Conservation (phyloP, 1,284 basidiomycete genomes). For the Puccinia triticina region DNA sequence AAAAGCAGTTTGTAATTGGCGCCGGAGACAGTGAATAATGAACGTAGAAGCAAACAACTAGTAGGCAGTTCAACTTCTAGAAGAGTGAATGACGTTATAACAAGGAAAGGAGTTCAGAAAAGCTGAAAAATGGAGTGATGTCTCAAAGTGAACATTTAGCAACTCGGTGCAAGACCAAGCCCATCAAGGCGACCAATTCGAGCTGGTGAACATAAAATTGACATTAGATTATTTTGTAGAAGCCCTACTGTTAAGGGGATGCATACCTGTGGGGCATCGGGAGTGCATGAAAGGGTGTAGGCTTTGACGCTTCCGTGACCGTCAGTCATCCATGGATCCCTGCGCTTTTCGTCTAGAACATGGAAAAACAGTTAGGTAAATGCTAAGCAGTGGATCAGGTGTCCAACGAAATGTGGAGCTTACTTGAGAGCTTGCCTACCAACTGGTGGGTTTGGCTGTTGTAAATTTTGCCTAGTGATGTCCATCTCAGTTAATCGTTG, state of each 20-base stretch:
- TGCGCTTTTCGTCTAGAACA: background rate
- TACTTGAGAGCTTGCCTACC: background rate
- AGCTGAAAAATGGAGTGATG: background rate
- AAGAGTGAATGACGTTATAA: too few relatives aligned
- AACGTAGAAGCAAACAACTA: too few relatives aligned
- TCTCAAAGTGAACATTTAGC: background rate
- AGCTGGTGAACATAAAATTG: background rate
- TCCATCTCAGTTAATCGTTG: background rate
- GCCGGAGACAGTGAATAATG: too few relatives aligned
- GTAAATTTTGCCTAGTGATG: background rate
- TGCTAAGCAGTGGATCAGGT: background rate
- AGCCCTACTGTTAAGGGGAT: background rate
- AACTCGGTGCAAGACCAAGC: background rate
- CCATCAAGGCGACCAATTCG: background rate
- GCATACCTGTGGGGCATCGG: background rate
- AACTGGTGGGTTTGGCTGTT: background rate
- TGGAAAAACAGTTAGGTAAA: background rate
- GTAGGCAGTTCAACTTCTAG: too few relatives aligned
- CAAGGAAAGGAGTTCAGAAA: too few relatives aligned
- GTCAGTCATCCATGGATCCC: background rate
- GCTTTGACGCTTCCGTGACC: background rate
- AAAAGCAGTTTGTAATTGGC: too few relatives aligned
- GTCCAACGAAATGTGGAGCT: background rate
- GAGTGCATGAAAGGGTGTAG: conserved; percentile 4
- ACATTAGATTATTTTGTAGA: too few relatives aligned